These are phyloP conservation scores for Saccharomycopsis fodiens DNA, from an alignment of 805 yeast genomes.

Conservation along the genomic window DNA sequence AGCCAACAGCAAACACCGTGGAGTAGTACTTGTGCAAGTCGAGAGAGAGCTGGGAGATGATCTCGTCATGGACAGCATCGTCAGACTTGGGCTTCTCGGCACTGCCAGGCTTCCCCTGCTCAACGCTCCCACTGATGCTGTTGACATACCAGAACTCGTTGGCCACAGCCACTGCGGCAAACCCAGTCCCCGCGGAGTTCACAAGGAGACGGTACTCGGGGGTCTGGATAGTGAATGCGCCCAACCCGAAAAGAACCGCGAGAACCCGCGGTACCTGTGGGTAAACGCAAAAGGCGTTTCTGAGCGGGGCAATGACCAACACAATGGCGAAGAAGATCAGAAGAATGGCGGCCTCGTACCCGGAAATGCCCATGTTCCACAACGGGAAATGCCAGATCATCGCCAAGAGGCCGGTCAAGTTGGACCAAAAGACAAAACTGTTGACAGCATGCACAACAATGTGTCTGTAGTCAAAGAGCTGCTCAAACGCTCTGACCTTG, in stretches of 20 bases:
- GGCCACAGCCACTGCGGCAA: constrained; percentile 54
- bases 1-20: constrained; percentile 59
- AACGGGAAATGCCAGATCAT: constrained; percentile 96
- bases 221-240: constrained; percentile 57
- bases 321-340: constrained; percentile 53
- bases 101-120: constrained; percentile 4
- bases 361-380: constrained; percentile 97
- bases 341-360: constrained; percentile 72
- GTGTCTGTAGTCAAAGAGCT: constrained; percentile 27
- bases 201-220: constrained; percentile 67
- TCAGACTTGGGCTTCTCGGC: constrained; percentile 13
- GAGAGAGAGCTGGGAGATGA: constrained; percentile 24
- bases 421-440: constrained; percentile 80
- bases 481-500: constrained; percentile 12
- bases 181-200: constrained; percentile 58
- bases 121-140: constrained; percentile 28
- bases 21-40: constrained; percentile 32
- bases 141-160: constrained; percentile 40
- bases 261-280: constrained; percentile 51
- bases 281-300: constrained; percentile 30
- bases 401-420: constrained; percentile 68
- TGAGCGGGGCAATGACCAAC: constrained; percentile 38
- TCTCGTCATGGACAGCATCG: constrained; percentile 21
- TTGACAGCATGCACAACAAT: constrained; percentile 46
- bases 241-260: constrained; percentile 61